Base-by-base conservation (phyloP, 805 yeast genomes). In the Torulaspora indica region DNA sequence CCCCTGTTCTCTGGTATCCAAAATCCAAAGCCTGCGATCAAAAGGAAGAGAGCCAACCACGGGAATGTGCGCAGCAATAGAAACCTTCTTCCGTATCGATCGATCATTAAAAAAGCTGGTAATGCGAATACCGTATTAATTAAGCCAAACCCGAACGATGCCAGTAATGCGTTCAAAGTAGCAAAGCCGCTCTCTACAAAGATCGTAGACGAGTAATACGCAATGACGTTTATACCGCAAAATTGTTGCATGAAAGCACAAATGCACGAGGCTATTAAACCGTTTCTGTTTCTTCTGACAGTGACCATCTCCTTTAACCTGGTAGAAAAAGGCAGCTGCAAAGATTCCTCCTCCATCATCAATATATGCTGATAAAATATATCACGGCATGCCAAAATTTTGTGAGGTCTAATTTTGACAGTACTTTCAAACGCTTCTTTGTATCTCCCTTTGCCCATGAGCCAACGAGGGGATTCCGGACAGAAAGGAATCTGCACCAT, bases 241-340 rank as follows among this genome's bases (percentile, higher is more conserved):
- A 86, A 84, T 63, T 87, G 95, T 69, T 87, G 95, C 87, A 83
- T 82, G 60, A 86, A 84, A 79, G 88, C 87, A 47, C 81, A 87
- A 51, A 86, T 74, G 76, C 83, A 82, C 3, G 95, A 79, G 43
- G 86, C 95, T 45, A 82, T 54, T 6, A 86, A 79, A 42, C 93
- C 95, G 60, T 87, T 83, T 67, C 95, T 77, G 64, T 85, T 85
- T 71, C 96, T 78, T 64, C 93, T 76, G 37, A 84, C 72, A 1
- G 82, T 74, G 60, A 86, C 71, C 71, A 85, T 69, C 60, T 81
- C 85, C 41, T 66, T 67, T 37, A 77, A 40, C 57, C 79, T 75
- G 52, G 61, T 67, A 55, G 57, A 60, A 44, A 74, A 72, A 17
- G 83, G 72, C 42, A 72, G 62, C 14, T 66, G 69, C 53, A 69